Evolutionary conservation across 2,329 filamentous ascomycete genomes (phyloP), one percentile per base, ranked within the genome.

Genomic region (Fusarium compactum): DNA sequence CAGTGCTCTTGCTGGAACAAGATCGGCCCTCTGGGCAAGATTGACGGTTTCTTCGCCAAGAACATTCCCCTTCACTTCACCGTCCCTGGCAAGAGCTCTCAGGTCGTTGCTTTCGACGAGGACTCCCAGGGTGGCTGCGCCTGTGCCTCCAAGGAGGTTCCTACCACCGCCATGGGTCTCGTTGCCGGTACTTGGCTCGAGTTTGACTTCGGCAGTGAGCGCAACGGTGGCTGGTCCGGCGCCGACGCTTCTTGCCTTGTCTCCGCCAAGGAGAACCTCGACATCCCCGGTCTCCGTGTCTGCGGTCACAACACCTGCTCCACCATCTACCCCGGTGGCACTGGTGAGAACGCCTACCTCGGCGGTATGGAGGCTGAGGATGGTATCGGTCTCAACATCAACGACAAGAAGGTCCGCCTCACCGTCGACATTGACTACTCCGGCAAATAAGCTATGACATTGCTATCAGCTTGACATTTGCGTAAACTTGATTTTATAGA

Each of bases 181-280:
- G 83, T 78, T 61, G 80, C 80, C 53, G 78, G 78, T 67, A 81
- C 81, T 59, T 87, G 85, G 85, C 70, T 81, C 76, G 85, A 87
- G 80, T 84, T 82, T 56, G 85, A 87, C 78, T 82, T 83, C 48
- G 82, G 69, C 63, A 83, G 81, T 79, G 38, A 66, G 1, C 76
- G 76, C 78, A 87, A 87, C 82, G 58, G 71, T n/a, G 78, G 75
- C 58, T 85, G 82, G 82, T 85, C 83, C 5, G 85, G 85, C 43
- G 83, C 82, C 62, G 85, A 87, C 60, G 84, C 82, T 67, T 86
- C 84, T 7, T 81, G 81, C 62, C 80, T 87, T 12, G 83, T 85
- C 44, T 78, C 81, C 71, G 65, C 73, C 29, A 66, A 71, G 29
- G 69, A 78, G 16, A 7, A 60, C 20, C 22, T 64, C 3, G 3